Conservation (phyloP, 2,329 filamentous ascomycete species). For the Clarireedia paspali region DNA sequence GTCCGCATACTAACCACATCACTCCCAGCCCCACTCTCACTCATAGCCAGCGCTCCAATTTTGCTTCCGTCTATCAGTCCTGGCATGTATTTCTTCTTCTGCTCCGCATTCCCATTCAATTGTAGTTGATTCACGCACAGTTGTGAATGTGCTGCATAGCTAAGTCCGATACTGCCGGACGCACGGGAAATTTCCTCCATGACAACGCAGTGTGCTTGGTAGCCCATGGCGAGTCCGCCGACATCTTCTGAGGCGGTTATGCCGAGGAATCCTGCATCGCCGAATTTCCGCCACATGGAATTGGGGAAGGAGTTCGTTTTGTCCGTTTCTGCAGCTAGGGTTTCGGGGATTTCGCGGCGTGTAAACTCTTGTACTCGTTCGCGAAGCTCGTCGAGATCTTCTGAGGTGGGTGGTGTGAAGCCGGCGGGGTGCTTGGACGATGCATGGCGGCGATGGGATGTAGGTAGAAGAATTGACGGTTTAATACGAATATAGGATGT, state of each 20-base stretch:
- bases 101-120: slow-evolving; percentile 71
- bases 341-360: slow-evolving; percentile 76
- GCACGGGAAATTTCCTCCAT: slow-evolving; percentile 93
- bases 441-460: slow-evolving; percentile 37
- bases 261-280: slow-evolving; percentile 83
- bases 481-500: slow-evolving; percentile 19
- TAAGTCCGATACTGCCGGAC: slow-evolving; percentile 75
- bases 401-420: slow-evolving; percentile 46
- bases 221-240: slow-evolving; percentile 84
- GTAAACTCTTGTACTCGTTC: slow-evolving; percentile 66
- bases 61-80: slow-evolving; percentile 72
- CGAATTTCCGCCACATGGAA: slow-evolving; percentile 89
- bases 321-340: slow-evolving; percentile 78
- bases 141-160: slow-evolving; percentile 93
- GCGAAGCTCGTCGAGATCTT: slow-evolving; percentile 44
- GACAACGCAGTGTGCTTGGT: slow-evolving; percentile 91
- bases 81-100: slow-evolving; percentile 76
- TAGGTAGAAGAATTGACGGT: slow-evolving; percentile 20
- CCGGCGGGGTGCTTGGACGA: slow-evolving; percentile 63
- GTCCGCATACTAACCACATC: slow-evolving; percentile 97
- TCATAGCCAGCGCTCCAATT: slow-evolving; percentile 90
- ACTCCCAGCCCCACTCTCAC: slow-evolving; percentile 80
- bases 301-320: slow-evolving; percentile 79
- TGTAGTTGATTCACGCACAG: slow-evolving; percentile 95
- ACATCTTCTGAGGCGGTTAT: slow-evolving; percentile 91